A percentile compares a stretch with the other conserved stretches of the same genome.
These are phyloP conservation scores for Pyricularia sp. DNA, from an alignment of 2,329 filamentous ascomycete genomes.

Conservation along the genomic window DNA sequence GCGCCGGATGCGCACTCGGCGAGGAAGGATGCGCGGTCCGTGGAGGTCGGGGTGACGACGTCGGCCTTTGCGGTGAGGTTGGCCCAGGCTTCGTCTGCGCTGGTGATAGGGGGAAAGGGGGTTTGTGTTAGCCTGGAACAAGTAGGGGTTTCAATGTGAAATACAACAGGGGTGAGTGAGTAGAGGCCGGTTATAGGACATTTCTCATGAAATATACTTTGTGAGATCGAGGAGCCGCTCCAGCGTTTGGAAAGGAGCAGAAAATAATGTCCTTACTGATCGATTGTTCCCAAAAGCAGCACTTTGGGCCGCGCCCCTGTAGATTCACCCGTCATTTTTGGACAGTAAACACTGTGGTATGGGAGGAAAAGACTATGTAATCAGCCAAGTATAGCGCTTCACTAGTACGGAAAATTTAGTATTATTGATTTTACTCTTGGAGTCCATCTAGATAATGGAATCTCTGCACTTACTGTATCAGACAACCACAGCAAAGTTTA, in stretches of 20 bases:
- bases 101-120: slow-evolving; percentile 19
- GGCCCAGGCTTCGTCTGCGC: slow-evolving; percentile 58
- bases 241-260: background rate
- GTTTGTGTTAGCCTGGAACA: background rate
- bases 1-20: slow-evolving; percentile 10
- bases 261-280: slow-evolving; percentile 40
- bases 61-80: slow-evolving; percentile 52
- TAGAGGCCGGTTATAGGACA: too few relatives aligned
- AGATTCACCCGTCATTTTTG: background rate
- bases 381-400: background rate
- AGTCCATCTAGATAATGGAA: background rate
- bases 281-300: slow-evolving; percentile 53
- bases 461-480: background rate
- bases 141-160: background rate
- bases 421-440: background rate
- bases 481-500: background rate
- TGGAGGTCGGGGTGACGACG: slow-evolving; percentile 34
- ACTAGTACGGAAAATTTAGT: too few relatives aligned
- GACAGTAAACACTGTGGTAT: background rate
- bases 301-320: slow-evolving; percentile 35
- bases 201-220: background rate
- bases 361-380: background rate
- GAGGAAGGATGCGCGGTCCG: slow-evolving; percentile 9
- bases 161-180: background rate
- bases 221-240: background rate